Percentiles rank a stretch among this genome's conserved stretches.
Evolutionary conservation across 2,329 filamentous ascomycete genomes (phyloP).

Genomic region (Juglanconis sp.): DNA sequence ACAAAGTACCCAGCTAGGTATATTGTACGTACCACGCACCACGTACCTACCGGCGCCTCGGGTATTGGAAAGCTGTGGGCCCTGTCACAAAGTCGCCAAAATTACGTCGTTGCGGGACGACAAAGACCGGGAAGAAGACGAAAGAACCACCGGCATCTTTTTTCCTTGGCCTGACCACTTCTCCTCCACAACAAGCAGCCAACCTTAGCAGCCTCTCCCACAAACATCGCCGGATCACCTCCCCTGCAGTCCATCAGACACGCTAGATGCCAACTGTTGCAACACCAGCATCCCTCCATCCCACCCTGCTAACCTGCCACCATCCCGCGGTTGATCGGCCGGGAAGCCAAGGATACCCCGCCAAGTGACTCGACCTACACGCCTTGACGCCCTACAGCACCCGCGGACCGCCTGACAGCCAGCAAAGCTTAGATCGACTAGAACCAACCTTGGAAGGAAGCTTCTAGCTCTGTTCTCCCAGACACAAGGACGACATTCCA

Average conservation of each 20-base stretch:
- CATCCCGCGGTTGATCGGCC: not conserved
- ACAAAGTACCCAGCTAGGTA: no score
- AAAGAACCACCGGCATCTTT: not conserved
- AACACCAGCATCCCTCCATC: no score
- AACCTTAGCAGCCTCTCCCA: not conserved
- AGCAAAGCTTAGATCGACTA: not conserved
- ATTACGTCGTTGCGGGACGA: not conserved
- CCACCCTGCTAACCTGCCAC: not conserved
- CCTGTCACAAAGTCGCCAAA: not conserved
- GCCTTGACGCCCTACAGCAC: no score
- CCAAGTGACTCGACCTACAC: not conserved
- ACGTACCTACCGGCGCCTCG: no score
- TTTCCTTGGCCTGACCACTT: not conserved
- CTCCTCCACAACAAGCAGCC: not conserved
- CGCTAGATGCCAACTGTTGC: not conserved
- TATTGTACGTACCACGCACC: no score
- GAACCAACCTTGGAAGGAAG: not conserved
- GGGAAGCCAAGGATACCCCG: not conserved
- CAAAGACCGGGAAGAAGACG: not conserved
- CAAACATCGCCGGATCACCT: no score
- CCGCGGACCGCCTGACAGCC: not conserved
- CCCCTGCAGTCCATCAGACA: no score
- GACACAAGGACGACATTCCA: not conserved
- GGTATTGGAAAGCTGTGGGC: no score
- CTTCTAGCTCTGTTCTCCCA: not conserved